Base-by-base conservation (phyloP, 1,284 basidiomycete genomes). In the Cutaneotrichosporon daszewskae region DNA sequence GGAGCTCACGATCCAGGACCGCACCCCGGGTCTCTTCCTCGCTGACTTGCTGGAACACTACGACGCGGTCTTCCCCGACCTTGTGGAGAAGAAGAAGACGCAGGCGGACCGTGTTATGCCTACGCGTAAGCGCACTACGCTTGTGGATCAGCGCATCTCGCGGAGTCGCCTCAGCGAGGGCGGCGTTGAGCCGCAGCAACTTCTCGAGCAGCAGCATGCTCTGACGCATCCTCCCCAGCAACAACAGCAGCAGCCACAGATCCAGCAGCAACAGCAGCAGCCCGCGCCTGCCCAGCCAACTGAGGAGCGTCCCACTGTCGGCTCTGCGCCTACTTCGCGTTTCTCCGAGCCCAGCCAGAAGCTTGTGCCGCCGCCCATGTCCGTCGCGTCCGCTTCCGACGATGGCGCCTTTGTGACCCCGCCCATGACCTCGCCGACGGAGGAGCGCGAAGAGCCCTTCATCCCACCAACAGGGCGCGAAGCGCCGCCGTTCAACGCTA, bases 1-100 rank as follows among this genome's bases (percentile, higher is more conserved):
- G 4, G 79, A 87, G 51, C 68, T 89, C 29, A 85, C 88, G 4
- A 84, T 87, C 54, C 87, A 85, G 68, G 87, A 87, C 69, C 85
- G 85, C 32, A 87, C 86, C 59, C 86, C 83, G 32, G 61, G 72
- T 81, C 81, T 87, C 44, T 72, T 91, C 57, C 81, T 90, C 72
- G 81, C 88, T 33, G 92, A 96, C 61, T 76, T 96, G 1, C 61
- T 96, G 49, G 81, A 79, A 52, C 77, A 86, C 61, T 89, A 92
- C 62, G 75, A 77, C 14, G 75, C 74, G 4, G 77, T 95, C 43
- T 75, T 96, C 43, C 89, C 91, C 0, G 79, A 82, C 0, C 80
- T 90, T 0, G 81, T 95, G 46, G 75, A 79, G 37, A 81, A 81
- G 62, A 94, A 92, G 75, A 85, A 84, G 56, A 80, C 81, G 32